Evolutionary conservation across 2,329 filamentous ascomycete genomes (phyloP), one percentile per base, ranked within the genome.

Genomic region (Colletotrichum liriopes): DNA sequence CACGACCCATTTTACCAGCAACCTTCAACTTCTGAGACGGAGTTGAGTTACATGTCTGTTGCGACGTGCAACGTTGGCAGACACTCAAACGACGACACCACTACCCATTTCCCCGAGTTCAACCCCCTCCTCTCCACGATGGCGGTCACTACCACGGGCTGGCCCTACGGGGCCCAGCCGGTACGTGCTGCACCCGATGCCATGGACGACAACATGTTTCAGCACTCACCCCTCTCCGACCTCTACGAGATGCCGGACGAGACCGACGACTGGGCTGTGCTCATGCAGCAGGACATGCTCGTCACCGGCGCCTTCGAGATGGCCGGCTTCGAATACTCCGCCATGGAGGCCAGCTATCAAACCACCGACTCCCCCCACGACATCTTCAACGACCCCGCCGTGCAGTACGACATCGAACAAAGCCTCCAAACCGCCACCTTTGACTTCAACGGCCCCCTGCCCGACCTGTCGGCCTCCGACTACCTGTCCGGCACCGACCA

Each of bases 241-340:
- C 66, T 72, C 54, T 65, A n/a, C 14, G 70, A 72, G 16, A 29
- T 43, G 14, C 39, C 70, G 54, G 70, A 65, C 32, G 70, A 70
- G 59, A 52, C 51, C 52, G 59, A 63, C 23, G 62, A 71, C 39
- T 72, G 65, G 70, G 45, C 70, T 47, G 55, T 72, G 14, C 64
- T 67, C 35, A 72, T 73, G 6, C 49, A 71, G 45, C 68, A 73
- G 16, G 71, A 73, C 29, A 68, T 59, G 56, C 51, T 64, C 63
- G 45, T 65, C 59, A 54, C 65, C 14, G 60, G 71, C 55, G 67
- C 52, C 59, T 67, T 70, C 32, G 51, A 56, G 43, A 64, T 72
- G 62, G 26, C 51, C 59, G 23, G 49, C 55, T 64, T 66, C 32
- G 32, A 58, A 41, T 43, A 23, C 8, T 56, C 35, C 32, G 11